phyloP scores from a whole-genome alignment of 2,329 filamentous ascomycete species.

The Fusarium sp. region DNA sequence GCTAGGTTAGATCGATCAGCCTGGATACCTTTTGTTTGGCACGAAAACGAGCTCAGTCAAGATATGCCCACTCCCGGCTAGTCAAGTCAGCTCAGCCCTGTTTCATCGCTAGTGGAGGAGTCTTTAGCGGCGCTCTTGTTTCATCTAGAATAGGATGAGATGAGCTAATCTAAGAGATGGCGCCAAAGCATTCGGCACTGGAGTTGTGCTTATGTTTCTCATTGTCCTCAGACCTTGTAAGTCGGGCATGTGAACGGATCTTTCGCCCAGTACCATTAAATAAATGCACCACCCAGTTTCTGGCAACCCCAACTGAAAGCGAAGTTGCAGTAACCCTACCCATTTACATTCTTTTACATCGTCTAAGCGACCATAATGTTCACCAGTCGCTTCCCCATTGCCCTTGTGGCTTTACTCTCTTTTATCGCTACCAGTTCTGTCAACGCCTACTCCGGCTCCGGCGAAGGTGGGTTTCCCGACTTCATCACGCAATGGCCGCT shows the following conservation, averaged over 20 bases:
- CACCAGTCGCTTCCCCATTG: slow-evolving; percentile 15
- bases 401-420: slow-evolving; percentile 18
- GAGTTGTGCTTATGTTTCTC: too few relatives aligned
- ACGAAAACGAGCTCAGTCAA: too few relatives aligned
- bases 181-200: slow-evolving; percentile 3
- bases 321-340: not conserved
- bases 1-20: too few relatives aligned
- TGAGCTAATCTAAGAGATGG: slow-evolving; percentile 15
- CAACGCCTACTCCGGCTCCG: not conserved
- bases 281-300: slow-evolving; percentile 23
- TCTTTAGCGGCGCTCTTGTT: slow-evolving; percentile 1
- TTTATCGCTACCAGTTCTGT: not conserved
- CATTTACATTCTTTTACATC: slow-evolving; percentile 2
- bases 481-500: slow-evolving; percentile 12
- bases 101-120: slow-evolving; percentile 4
- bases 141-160: slow-evolving; percentile 4
- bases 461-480: not conserved
- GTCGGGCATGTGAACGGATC: not conserved
- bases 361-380: slow-evolving; percentile 12
- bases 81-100: slow-evolving; percentile 10
- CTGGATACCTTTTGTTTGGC: too few relatives aligned
- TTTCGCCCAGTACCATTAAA: slow-evolving; percentile 6
- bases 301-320: not conserved
- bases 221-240: not conserved
- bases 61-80: not conserved